phyloP scores from a whole-genome alignment of 2,329 filamentous ascomycete genomes.

The Mycosphaerella sp. region DNA sequence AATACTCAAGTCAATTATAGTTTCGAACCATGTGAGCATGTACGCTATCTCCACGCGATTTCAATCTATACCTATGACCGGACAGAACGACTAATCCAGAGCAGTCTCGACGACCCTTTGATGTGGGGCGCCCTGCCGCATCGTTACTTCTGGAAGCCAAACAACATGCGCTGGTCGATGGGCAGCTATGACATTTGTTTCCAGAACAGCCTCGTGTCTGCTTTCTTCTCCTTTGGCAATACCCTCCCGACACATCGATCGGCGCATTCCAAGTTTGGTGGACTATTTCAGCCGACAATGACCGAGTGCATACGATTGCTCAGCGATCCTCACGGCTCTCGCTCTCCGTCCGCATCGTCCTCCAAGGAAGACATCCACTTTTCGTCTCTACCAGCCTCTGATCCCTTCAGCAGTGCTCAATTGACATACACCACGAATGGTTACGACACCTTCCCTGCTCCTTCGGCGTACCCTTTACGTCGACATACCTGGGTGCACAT shows the following conservation, averaged over 20 bases:
- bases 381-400: constrained; percentile 35
- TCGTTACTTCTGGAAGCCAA: constrained; percentile 62
- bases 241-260: constrained; percentile 81
- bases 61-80: constrained; percentile 1
- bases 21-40: constrained; percentile 85
- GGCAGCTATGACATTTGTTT: constrained; percentile 96
- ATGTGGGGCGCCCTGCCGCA: constrained; percentile 86
- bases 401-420: constrained; percentile 50
- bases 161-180: constrained; percentile 78
- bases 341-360: constrained; percentile 10
- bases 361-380: background rate
- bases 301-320: constrained; percentile 78
- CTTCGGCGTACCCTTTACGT: constrained; percentile 63
- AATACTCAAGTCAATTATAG: constrained; percentile 40
- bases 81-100: constrained; percentile 8
- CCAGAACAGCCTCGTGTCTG: constrained; percentile 66
- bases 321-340: constrained; percentile 45
- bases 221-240: constrained; percentile 85
- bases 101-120: constrained; percentile 84
- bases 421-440: constrained; percentile 55
- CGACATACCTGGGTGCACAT: constrained; percentile 84
- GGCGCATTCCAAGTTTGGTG: constrained; percentile 70
- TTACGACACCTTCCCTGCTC: constrained; percentile 59
- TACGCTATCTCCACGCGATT: constrained; percentile 46
- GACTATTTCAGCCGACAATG: constrained; percentile 84